phyloP scores from a whole-genome alignment of 257 asterid species.

The Nicotiana attenuata region DNA sequence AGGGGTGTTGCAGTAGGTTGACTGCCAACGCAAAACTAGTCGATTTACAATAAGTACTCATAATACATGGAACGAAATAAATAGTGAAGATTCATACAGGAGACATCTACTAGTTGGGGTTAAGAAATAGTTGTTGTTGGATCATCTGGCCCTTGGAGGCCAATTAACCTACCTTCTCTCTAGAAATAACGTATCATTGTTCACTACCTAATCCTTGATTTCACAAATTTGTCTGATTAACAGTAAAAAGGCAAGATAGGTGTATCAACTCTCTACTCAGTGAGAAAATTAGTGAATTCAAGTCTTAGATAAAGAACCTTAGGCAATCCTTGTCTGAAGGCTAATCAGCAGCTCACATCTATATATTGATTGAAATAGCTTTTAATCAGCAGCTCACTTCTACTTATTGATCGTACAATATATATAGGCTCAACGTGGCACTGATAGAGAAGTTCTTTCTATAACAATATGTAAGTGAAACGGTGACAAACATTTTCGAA shows the following conservation, averaged over 20 bases:
- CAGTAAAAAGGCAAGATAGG: not conserved
- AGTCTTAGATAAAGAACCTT: not conserved
- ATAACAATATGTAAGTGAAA: not conserved
- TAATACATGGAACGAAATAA: not conserved
- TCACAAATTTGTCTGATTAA: not conserved
- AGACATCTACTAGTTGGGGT: not conserved
- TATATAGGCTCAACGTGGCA: too few species aligned
- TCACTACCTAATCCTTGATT: not conserved
- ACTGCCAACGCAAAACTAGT: not conserved
- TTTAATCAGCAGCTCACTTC: not conserved
- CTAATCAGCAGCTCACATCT: not conserved
- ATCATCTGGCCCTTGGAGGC: not conserved
- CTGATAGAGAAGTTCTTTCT: too few species aligned
- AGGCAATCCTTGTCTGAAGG: not conserved
- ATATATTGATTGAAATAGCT: not conserved
- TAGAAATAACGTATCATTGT: not conserved
- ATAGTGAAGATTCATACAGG: not conserved
- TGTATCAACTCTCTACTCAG: not conserved
- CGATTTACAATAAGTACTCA: not conserved
- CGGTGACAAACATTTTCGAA: not conserved
- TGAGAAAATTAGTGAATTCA: not conserved
- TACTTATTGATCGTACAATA: not conserved
- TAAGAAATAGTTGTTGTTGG: not conserved
- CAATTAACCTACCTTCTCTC: not conserved
- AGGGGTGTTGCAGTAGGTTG: not conserved